phyloP scores from a whole-genome alignment of 306 rosid species.

The Corylus avellana region DNA sequence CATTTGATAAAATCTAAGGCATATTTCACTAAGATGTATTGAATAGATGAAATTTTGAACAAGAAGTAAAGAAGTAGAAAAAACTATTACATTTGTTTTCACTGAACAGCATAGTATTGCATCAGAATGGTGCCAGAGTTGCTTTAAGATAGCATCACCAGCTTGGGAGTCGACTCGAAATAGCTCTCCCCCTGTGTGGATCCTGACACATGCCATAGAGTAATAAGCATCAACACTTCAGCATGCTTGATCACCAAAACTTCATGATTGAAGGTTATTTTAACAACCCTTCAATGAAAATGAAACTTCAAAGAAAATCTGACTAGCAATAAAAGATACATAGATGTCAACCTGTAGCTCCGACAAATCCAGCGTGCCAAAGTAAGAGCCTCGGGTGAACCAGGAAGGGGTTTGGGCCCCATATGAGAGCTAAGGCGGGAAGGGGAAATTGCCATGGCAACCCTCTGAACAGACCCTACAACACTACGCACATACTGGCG shows the following conservation, averaged over 20 bases:
- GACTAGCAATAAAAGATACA: neutral
- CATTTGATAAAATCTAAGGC: neutral
- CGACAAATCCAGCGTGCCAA: constrained; percentile 79
- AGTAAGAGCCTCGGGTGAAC: constrained; percentile 92
- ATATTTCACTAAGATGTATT: neutral
- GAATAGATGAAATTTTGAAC: neutral
- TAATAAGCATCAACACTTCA: neutral
- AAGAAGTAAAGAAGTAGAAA: neutral
- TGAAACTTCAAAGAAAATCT: neutral
- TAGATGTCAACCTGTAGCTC: constrained; percentile 66
- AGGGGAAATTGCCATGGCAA: constrained; percentile 98
- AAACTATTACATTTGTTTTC: constrained; percentile 61
- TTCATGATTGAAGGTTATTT: neutral
- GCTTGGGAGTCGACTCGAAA: constrained; percentile 53
- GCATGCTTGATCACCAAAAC: neutral
- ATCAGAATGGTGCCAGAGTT: constrained; percentile 89
- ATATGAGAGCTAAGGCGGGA: constrained; percentile 59
- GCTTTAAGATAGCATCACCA: constrained; percentile 80
- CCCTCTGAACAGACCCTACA: constrained; percentile 95
- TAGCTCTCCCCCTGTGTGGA: constrained; percentile 75
- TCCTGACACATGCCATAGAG: constrained; percentile 38
- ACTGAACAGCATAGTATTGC: constrained; percentile 95
- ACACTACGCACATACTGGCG: constrained; percentile 95
- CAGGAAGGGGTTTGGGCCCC: constrained; percentile 78
- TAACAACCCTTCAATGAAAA: neutral